These are phyloP conservation scores for Rhynchospora breviuscula DNA, from an alignment of 176 grass and related monocot species.

Conservation along the genomic window DNA sequence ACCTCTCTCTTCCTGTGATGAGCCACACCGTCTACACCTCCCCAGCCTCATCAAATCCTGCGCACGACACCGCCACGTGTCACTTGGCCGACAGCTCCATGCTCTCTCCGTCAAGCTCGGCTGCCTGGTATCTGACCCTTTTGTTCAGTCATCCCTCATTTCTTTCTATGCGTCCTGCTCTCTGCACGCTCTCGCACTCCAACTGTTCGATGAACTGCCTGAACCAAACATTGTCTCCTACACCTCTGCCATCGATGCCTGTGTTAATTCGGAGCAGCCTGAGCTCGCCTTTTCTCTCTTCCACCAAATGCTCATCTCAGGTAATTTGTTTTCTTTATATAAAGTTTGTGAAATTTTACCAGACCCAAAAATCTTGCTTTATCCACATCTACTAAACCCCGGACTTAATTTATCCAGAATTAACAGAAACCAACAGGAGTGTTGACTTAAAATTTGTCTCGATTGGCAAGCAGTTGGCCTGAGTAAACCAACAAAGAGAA, in stretches of 20 bases:
- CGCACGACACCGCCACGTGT: conserved; percentile 22
- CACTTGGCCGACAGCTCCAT: conserved; percentile 44
- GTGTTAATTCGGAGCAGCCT: conserved; percentile 11
- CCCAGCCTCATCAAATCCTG: conserved; percentile 45
- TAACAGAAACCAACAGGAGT: not conserved
- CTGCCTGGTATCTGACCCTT: conserved; percentile 32
- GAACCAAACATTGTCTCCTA: conserved; percentile 39
- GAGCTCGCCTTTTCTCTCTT: conserved; percentile 37
- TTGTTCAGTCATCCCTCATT: conserved; percentile 75
- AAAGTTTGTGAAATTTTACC: conserved; percentile 25
- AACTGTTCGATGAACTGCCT: conserved; percentile 45
- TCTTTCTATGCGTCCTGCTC: conserved; percentile 38
- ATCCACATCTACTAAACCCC: not conserved
- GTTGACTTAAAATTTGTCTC: no score
- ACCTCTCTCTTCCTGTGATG: not conserved
- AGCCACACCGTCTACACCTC: conserved; percentile 24
- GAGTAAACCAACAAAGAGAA: not conserved
- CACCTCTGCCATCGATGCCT: conserved; percentile 50
- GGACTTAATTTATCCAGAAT: conserved; percentile 24
- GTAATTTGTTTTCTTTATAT: not conserved
- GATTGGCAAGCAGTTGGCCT: not conserved
- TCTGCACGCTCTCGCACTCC: conserved; percentile 15
- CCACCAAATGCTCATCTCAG: conserved; percentile 36
- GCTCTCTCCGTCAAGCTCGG: conserved; percentile 58
- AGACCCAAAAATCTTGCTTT: conserved; percentile 33